A percentile compares a stretch with the other conserved stretches of the same genome.
phyloP scores from a whole-genome alignment of 352 stramenopile species.

The Globisporangium paroecandrum region DNA sequence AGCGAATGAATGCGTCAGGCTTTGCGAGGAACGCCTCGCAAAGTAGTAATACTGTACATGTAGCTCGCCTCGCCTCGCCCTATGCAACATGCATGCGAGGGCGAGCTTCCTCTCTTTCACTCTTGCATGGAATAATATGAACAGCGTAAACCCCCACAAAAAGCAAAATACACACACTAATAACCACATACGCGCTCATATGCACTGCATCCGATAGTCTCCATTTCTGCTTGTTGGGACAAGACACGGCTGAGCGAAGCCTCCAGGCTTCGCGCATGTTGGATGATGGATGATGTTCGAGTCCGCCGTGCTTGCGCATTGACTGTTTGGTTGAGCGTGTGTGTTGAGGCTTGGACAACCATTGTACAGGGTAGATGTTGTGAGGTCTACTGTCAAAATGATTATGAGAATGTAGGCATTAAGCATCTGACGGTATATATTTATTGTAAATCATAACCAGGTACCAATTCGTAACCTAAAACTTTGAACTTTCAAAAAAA shows the following conservation, averaged over 20 bases:
- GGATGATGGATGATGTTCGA: too few relatives aligned
- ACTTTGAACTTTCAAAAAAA: constrained; percentile 1
- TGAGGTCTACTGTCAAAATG: too few relatives aligned
- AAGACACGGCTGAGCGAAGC: background rate
- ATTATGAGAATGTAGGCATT: too few relatives aligned
- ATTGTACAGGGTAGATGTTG: too few relatives aligned
- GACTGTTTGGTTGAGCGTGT: too few relatives aligned
- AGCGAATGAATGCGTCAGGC: background rate
- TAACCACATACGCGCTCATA: background rate
- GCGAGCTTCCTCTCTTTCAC: background rate
- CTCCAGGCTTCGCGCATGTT: background rate
- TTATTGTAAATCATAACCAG: background rate
- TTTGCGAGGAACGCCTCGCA: background rate
- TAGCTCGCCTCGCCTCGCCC: background rate
- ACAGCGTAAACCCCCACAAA: background rate
- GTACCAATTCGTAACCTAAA: background rate
- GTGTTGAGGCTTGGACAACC: too few relatives aligned
- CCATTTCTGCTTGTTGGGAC: background rate
- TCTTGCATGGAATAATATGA: constrained; percentile 2
- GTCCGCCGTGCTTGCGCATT: too few relatives aligned
- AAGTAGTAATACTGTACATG: background rate
- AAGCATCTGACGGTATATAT: background rate
- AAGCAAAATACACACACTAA: background rate
- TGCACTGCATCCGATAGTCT: background rate
- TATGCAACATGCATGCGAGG: background rate